Evolutionary conservation across 768 basidiomycete species (phyloP).

Genomic region (Mrakia frigida): DNA sequence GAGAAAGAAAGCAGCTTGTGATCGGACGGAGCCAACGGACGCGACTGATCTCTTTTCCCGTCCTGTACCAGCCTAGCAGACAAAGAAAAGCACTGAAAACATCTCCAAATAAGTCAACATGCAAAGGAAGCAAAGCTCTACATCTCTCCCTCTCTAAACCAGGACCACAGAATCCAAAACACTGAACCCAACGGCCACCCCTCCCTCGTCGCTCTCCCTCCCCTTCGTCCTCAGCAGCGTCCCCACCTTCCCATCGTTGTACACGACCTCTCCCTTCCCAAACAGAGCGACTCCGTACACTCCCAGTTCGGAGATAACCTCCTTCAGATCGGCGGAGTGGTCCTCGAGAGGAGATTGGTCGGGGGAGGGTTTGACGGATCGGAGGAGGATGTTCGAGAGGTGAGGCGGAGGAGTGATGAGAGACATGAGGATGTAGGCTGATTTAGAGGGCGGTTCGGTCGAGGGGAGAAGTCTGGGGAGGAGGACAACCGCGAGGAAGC

Average conservation of each 20-base stretch:
- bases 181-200: constrained; percentile 75
- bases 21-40: too few species aligned
- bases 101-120: too few species aligned
- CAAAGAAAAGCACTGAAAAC: too few species aligned
- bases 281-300: constrained; percentile 88
- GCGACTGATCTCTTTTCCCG: too few species aligned
- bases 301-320: constrained; percentile 83
- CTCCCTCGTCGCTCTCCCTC: constrained; percentile 85
- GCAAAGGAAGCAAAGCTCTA: neutral
- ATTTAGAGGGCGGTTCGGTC: constrained; percentile 22
- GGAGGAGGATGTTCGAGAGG: constrained; percentile 64
- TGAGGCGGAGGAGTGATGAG: constrained; percentile 73
- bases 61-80: too few species aligned
- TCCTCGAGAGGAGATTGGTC: constrained; percentile 8
- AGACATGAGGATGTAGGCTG: constrained; percentile 93
- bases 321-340: constrained; percentile 46
- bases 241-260: constrained; percentile 32
- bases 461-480: constrained; percentile 6
- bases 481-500: neutral
- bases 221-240: constrained; percentile 47
- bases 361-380: constrained; percentile 16
- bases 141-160: constrained; percentile 39
- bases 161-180: constrained; percentile 67
- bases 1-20: too few species aligned
- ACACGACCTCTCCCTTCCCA: constrained; percentile 46